These are phyloP conservation scores for Avena atlantica DNA, from an alignment of 176 grass and related monocot species.

Conservation along the genomic window DNA sequence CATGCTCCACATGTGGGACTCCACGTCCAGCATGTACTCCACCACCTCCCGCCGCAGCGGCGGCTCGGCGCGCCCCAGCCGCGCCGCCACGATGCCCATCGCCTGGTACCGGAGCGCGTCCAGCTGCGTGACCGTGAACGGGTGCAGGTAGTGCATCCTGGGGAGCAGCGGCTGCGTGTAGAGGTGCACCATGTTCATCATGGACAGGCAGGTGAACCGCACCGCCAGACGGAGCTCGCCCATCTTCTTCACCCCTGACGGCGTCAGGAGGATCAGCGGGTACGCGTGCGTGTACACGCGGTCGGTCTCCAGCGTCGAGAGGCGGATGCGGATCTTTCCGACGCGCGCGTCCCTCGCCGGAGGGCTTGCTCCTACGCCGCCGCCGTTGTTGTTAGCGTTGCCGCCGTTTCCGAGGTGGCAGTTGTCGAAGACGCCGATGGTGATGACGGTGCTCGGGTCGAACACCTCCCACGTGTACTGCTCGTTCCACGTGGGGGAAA, in stretches of 20 bases:
- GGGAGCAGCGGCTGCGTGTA: slow-evolving; percentile 88
- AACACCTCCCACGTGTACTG: slow-evolving; percentile 97
- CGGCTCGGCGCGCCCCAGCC: slow-evolving; percentile 76
- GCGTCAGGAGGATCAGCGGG: slow-evolving; percentile 69
- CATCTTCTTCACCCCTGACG: slow-evolving; percentile 95
- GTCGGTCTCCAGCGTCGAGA: slow-evolving; percentile 85
- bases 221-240: slow-evolving; percentile 87
- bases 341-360: slow-evolving; percentile 57
- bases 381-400: neutral
- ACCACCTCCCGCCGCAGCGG: slow-evolving; percentile 84
- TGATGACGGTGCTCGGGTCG: slow-evolving; percentile 91
- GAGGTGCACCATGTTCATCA: slow-evolving; percentile 82
- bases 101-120: slow-evolving; percentile 88
- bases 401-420: slow-evolving; percentile 62
- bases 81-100: slow-evolving; percentile 69
- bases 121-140: slow-evolving; percentile 77
- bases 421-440: slow-evolving; percentile 90
- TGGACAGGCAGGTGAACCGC: slow-evolving; percentile 79
- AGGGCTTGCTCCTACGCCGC: neutral
- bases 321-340: slow-evolving; percentile 88
- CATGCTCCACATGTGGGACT: slow-evolving; percentile 99
- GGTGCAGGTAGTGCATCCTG: slow-evolving; percentile 88
- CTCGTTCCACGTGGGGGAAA: slow-evolving; percentile 76
- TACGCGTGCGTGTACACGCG: slow-evolving; percentile 87
- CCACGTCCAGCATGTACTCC: slow-evolving; percentile 94